These are phyloP conservation scores for Plasmodium berghei DNA, from an alignment of 169 alveolate genomes.

Conservation along the genomic window DNA sequence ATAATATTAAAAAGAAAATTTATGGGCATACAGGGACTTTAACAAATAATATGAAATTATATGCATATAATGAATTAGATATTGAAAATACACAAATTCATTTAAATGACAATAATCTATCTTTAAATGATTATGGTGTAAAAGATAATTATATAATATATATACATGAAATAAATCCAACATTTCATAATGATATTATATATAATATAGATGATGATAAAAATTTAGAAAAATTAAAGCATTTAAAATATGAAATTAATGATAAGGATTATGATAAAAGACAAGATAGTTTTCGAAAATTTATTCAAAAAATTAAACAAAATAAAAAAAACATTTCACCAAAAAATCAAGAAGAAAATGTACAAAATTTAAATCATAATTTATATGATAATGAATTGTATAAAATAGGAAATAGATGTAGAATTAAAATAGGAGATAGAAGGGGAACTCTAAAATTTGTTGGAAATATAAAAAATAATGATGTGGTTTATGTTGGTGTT, in stretches of 20 bases:
- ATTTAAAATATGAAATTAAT: conserved; percentile 86
- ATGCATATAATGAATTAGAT: conserved; percentile 76
- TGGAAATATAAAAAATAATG: conserved; percentile 74
- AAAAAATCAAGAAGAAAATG: not conserved
- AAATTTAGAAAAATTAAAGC: conserved; percentile 36
- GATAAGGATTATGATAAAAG: conserved; percentile 92
- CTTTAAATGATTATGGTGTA: conserved; percentile 73
- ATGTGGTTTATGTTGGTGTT: conserved; percentile 86
- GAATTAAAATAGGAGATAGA: conserved; percentile 74
- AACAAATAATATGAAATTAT: conserved; percentile 66
- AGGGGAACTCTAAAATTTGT: conserved; percentile 77
- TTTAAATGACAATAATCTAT: conserved; percentile 57
- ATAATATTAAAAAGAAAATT: conserved; percentile 78
- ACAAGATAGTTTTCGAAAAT: conserved; percentile 86
- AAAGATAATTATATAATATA: conserved; percentile 76
- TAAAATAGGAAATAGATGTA: conserved; percentile 75
- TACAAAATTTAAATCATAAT: not conserved
- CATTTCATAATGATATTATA: conserved; percentile 6
- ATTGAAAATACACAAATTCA: conserved; percentile 63
- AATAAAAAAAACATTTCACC: not conserved
- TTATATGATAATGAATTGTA: conserved; percentile 50
- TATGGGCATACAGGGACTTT: conserved; percentile 79
- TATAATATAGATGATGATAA: conserved; percentile 60
- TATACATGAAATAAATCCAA: conserved; percentile 34
- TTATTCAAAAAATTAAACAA: conserved; percentile 80